These are phyloP conservation scores for Gonapodya prolifera DNA, from an alignment of 192 early-diverging fungal genomes.

Conservation along the genomic window DNA sequence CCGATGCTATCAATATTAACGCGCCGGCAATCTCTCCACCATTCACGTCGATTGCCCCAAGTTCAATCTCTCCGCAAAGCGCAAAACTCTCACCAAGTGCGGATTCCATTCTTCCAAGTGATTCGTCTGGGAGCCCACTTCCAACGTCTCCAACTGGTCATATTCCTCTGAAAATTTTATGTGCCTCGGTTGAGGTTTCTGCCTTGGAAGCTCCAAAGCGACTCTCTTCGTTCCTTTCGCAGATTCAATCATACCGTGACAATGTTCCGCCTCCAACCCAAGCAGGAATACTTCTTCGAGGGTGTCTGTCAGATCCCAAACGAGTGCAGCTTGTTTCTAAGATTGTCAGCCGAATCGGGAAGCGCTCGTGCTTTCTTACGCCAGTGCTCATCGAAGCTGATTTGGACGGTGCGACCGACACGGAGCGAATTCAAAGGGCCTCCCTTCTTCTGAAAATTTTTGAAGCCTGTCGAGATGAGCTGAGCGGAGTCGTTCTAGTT, in stretches of 20 bases:
- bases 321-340: not conserved
- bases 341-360: not conserved
- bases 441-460: not conserved
- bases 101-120: no score
- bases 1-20: no score
- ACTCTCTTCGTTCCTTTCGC: no score
- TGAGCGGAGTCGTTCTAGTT: not conserved
- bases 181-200: no score
- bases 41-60: no score
- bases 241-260: not conserved
- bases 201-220: no score
- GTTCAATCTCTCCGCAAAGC: no score
- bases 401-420: not conserved
- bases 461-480: not conserved
- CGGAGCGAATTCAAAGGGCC: not conserved
- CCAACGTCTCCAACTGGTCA: no score
- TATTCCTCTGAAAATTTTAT: no score
- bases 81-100: no score
- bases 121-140: no score
- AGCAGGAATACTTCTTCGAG: not conserved
- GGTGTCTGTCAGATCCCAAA: not conserved
- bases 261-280: not conserved
- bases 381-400: not conserved
- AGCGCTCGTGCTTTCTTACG: not conserved
- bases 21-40: no score